Conservation (phyloP, 2,329 filamentous ascomycete species). For the Penicillium janthinellum region DNA sequence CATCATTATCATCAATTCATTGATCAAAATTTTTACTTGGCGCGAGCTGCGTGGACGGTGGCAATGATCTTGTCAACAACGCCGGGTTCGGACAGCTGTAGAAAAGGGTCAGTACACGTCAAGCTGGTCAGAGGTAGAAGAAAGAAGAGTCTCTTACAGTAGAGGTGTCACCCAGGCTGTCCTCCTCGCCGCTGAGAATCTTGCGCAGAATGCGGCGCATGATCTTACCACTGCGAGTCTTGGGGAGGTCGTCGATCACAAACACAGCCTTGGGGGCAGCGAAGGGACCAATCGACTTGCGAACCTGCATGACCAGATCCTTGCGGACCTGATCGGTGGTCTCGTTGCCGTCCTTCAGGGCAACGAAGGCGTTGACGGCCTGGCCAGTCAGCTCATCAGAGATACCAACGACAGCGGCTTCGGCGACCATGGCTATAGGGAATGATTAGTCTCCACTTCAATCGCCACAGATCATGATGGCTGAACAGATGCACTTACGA, state of each 20-base stretch:
- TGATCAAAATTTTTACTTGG: slow-evolving; percentile 36
- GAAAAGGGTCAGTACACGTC: slow-evolving; percentile 12
- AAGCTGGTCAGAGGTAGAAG: too few relatives aligned
- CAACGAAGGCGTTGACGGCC: slow-evolving; percentile 94
- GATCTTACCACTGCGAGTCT: slow-evolving; percentile 98
- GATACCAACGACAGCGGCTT: slow-evolving; percentile 93
- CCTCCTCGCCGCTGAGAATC: slow-evolving; percentile 95
- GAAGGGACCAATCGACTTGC: slow-evolving; percentile 96
- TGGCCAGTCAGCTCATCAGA: slow-evolving; percentile 93
- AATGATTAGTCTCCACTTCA: slow-evolving; percentile 20
- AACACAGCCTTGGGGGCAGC: slow-evolving; percentile 93
- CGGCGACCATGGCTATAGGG: slow-evolving; percentile 63
- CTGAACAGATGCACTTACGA: slow-evolving; percentile 46
- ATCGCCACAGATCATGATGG: too few relatives aligned
- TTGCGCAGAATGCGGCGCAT: slow-evolving; percentile 97
- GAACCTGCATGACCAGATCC: slow-evolving; percentile 90
- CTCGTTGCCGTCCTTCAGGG: slow-evolving; percentile 83
- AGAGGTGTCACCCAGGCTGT: slow-evolving; percentile 89
- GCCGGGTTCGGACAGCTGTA: slow-evolving; percentile 79
- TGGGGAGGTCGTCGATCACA: slow-evolving; percentile 89
- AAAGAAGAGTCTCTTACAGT: slow-evolving; percentile 64
- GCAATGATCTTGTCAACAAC: slow-evolving; percentile 89
- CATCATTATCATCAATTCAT: slow-evolving; percentile 28
- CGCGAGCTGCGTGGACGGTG: slow-evolving; percentile 63
- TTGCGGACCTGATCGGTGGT: slow-evolving; percentile 80